A percentile compares a stretch with the other conserved stretches of the same genome.
Conservation (phyloP, 129 eudicot species). For the Saussurea involucrata region DNA sequence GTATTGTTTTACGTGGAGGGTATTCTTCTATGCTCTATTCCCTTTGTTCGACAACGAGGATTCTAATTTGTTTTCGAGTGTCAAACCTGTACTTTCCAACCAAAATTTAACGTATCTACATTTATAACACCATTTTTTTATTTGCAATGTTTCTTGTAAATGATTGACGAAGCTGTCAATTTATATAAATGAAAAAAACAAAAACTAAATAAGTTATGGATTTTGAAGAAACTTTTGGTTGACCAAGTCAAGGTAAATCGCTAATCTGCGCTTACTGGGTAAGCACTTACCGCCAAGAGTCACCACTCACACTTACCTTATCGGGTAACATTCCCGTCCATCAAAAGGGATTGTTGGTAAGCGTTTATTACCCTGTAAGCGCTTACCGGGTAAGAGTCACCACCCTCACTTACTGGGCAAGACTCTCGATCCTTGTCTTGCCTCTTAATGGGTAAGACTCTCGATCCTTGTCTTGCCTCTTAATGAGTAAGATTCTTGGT, state of each 20-base stretch:
- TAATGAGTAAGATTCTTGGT: not conserved
- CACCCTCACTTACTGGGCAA: not conserved
- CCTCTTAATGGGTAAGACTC: not conserved
- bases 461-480: no score
- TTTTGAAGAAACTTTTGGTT: not conserved
- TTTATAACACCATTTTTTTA: not conserved
- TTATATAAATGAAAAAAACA: not conserved
- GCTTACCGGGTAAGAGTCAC: not conserved
- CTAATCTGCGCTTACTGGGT: not conserved
- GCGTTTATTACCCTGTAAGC: not conserved
- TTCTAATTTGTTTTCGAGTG: not conserved
- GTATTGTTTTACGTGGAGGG: slow-evolving; percentile 31
- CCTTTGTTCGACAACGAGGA: not conserved
- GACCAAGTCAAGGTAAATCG: not conserved
- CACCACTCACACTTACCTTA: not conserved
- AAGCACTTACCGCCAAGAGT: not conserved
- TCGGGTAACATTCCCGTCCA: no score
- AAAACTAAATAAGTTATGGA: not conserved
- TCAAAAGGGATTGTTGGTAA: not conserved
- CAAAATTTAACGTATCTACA: not conserved
- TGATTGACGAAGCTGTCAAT: slow-evolving; percentile 1
- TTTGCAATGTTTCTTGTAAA: not conserved
- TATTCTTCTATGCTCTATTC: not conserved
- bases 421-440: not conserved
- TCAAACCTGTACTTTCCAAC: not conserved